Conservation (phyloP, 2,329 filamentous ascomycete genomes). For the Sphaerulina musiva region DNA sequence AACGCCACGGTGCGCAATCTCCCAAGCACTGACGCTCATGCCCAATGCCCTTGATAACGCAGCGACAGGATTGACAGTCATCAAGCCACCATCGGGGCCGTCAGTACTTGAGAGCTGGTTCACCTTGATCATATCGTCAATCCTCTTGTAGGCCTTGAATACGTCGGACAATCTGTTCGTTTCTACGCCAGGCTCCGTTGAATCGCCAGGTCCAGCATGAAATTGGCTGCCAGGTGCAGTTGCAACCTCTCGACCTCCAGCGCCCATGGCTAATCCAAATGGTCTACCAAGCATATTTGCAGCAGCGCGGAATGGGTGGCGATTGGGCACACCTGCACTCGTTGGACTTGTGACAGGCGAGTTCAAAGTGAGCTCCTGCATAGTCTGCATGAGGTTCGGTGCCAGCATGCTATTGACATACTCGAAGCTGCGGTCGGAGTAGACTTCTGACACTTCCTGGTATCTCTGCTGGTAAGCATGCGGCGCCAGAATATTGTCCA, state of each 20-base stretch:
- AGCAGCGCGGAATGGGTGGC: conserved; percentile 15
- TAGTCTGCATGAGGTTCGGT: conserved; percentile 26
- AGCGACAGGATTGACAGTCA: conserved; percentile 20
- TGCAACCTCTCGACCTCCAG: conserved; percentile 1
- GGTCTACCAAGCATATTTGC: conserved; percentile 15
- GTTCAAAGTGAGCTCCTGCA: conserved; percentile 27
- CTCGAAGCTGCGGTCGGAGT: conserved; percentile 21
- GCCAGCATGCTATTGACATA: conserved; percentile 29
- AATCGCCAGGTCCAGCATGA: conserved; percentile 5
- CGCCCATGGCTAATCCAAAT: conserved; percentile 13
- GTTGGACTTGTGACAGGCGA: conserved; percentile 18
- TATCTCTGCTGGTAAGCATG: conserved; percentile 26
- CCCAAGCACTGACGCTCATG: conserved; percentile 77
- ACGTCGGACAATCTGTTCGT: conserved; percentile 33
- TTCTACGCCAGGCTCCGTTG: conserved; percentile 4
- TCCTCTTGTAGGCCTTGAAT: conserved; percentile 49
- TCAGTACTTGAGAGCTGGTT: conserved; percentile 40
- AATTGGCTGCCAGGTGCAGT: conserved; percentile 5
- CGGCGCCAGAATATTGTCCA: conserved; percentile 39
- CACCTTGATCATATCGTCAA: conserved; percentile 49
- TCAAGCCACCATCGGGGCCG: conserved; percentile 9
- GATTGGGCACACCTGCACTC: background rate
- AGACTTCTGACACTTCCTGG: conserved; percentile 28
- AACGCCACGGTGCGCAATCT: conserved; percentile 85
- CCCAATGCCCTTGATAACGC: conserved; percentile 52